Evolutionary conservation across 768 basidiomycete genomes (phyloP).

Genomic region (Mycena chlorophos): DNA sequence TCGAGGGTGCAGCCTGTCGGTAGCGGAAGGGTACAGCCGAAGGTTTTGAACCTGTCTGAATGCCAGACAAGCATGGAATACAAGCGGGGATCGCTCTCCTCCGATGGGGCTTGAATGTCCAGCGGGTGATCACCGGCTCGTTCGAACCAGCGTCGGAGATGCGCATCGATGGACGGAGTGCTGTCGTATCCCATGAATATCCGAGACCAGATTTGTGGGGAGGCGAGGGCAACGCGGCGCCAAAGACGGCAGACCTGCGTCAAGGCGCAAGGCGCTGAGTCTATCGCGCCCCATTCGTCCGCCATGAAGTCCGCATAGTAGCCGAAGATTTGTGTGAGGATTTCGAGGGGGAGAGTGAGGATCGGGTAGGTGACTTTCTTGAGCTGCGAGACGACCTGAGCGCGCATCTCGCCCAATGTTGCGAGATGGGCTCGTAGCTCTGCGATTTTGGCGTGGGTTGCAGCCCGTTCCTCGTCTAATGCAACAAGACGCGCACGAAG

Average conservation of each 20-base stretch:
- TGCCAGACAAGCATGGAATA: background rate
- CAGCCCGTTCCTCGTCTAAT: background rate
- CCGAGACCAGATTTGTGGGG: slow-evolving; percentile 1
- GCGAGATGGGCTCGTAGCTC: background rate
- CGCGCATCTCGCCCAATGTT: background rate
- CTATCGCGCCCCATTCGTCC: background rate
- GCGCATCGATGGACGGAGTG: background rate
- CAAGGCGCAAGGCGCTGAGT: slow-evolving; percentile 1
- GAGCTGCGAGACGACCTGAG: background rate
- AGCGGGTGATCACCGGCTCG: background rate
- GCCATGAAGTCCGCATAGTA: background rate
- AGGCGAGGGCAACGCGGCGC: slow-evolving; percentile 1
- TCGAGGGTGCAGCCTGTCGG: background rate
- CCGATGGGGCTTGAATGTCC: background rate
- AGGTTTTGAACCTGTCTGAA: background rate
- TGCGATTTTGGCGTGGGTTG: background rate
- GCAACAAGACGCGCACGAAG: background rate
- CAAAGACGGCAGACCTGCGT: slow-evolving; percentile 11
- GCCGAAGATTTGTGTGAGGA: background rate
- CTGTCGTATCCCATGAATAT: background rate
- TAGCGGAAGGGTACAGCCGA: background rate
- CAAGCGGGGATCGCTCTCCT: background rate
- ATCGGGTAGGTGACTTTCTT: background rate
- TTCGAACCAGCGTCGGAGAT: background rate
- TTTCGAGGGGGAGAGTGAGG: background rate